A percentile compares a stretch with the other conserved stretches of the same genome.
These are phyloP conservation scores for Geopyxis carbonaria DNA, from an alignment of 495 filamentous ascomycete species.

Conservation along the genomic window DNA sequence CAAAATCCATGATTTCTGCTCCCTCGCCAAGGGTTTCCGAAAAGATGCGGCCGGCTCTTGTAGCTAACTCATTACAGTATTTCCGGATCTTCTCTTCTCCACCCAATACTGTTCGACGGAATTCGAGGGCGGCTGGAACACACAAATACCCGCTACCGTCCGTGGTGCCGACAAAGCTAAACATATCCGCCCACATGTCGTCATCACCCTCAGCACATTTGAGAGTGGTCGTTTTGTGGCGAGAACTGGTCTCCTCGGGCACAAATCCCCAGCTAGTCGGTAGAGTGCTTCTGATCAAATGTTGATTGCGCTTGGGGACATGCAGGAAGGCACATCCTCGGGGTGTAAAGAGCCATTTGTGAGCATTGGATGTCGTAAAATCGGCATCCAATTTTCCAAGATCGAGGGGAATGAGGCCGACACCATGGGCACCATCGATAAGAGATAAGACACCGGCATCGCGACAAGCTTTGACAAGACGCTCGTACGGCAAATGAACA, in stretches of 20 bases:
- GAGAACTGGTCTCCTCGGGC: slow-evolving; percentile 10
- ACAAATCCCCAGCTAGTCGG: slow-evolving; percentile 52
- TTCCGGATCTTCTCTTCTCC: slow-evolving; percentile 51
- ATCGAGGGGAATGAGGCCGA: slow-evolving; percentile 59
- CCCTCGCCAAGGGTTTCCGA: slow-evolving; percentile 47
- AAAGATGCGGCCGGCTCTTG: slow-evolving; percentile 38
- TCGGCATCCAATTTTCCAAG: slow-evolving; percentile 50
- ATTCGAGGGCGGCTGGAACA: slow-evolving; percentile 50
- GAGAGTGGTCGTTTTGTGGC: not conserved
- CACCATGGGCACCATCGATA: slow-evolving; percentile 46
- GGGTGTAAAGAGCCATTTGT: slow-evolving; percentile 88
- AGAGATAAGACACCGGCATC: slow-evolving; percentile 39
- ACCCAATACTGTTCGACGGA: slow-evolving; percentile 48
- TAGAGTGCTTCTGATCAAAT: slow-evolving; percentile 51
- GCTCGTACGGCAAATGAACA: slow-evolving; percentile 60
- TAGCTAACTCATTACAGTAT: slow-evolving; percentile 42
- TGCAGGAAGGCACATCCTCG: slow-evolving; percentile 66
- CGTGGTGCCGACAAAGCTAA: slow-evolving; percentile 60
- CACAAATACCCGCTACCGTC: slow-evolving; percentile 57
- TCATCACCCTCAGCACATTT: not conserved
- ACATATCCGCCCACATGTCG: slow-evolving; percentile 43
- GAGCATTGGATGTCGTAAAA: slow-evolving; percentile 68
- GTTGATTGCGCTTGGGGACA: slow-evolving; percentile 55
- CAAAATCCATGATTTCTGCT: slow-evolving; percentile 48
- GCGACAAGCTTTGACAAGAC: slow-evolving; percentile 43